phyloP scores from a whole-genome alignment of 352 stramenopile genomes.

The Lagenidium giganteum region DNA sequence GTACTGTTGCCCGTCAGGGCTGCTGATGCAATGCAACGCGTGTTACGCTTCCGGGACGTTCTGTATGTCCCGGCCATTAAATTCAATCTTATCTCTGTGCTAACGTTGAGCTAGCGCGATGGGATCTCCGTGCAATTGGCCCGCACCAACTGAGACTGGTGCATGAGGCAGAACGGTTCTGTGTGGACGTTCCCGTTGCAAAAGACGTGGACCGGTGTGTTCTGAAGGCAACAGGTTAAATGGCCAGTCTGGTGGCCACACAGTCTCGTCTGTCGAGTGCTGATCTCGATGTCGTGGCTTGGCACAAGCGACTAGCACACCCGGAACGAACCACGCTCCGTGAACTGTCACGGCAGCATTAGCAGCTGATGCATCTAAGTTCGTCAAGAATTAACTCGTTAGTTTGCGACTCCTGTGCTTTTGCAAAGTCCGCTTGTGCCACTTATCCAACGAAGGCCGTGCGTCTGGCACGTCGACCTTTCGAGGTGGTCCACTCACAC shows the following conservation, averaged over 20 bases:
- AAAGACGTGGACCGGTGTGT: slow-evolving; percentile 8
- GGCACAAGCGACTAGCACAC: slow-evolving; percentile 12
- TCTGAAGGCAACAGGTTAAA: background rate
- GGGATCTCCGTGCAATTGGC: slow-evolving; percentile 5
- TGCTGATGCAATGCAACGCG: background rate
- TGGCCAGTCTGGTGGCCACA: too few relatives aligned
- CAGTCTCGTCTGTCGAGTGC: slow-evolving; percentile 4
- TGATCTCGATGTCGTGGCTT: too few relatives aligned
- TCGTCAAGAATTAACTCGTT: too few relatives aligned
- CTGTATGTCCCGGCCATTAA: slow-evolving; percentile 6
- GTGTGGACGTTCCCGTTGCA: slow-evolving; percentile 1
- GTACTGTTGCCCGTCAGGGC: background rate
- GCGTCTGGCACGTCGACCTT: slow-evolving; percentile 7
- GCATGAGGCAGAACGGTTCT: slow-evolving; percentile 5
- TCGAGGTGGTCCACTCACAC: slow-evolving; percentile 8
- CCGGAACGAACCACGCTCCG: slow-evolving; percentile 5
- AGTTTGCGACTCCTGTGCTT: too few relatives aligned
- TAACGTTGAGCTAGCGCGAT: background rate
- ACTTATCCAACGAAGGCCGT: too few relatives aligned
- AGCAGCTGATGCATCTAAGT: too few relatives aligned
- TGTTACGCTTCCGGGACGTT: background rate
- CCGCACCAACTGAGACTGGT: slow-evolving; percentile 6
- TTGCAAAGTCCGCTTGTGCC: too few relatives aligned
- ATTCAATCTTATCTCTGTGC: slow-evolving; percentile 6
- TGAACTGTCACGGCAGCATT: too few relatives aligned